A percentile compares a stretch with the other conserved stretches of the same genome.
Conservation (phyloP, 202 grass and related monocot genomes). For the Setaria italica region DNA sequence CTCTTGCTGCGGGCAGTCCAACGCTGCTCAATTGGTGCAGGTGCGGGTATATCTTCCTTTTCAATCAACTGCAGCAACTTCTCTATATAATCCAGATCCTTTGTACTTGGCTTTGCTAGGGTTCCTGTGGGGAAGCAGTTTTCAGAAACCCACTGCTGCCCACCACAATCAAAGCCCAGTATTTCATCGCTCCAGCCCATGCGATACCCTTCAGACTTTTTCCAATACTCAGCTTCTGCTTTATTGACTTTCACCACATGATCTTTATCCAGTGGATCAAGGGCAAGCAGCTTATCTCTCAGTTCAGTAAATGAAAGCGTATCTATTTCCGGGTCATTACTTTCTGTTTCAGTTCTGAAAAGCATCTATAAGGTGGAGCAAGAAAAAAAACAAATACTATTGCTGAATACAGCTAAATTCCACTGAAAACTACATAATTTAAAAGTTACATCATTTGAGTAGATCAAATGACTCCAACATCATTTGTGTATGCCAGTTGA, state of each 20-base stretch:
- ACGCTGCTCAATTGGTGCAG: conserved; percentile 90
- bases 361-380: conserved; percentile 59
- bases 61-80: conserved; percentile 77
- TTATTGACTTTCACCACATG: conserved; percentile 88
- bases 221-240: conserved; percentile 96
- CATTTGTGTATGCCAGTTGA: conserved; percentile 38
- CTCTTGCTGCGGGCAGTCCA: conserved; percentile 83
- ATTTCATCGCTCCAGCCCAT: conserved; percentile 98
- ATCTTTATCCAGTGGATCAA: conserved; percentile 81
- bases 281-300: conserved; percentile 87
- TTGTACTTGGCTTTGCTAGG: conserved; percentile 78
- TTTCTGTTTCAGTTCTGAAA: conserved; percentile 79
- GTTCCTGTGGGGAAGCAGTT: conserved; percentile 86
- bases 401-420: conserved; percentile 33
- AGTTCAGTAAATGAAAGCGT: conserved; percentile 83
- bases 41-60: conserved; percentile 75
- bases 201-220: conserved; percentile 89
- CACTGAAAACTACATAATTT: conserved; percentile 5
- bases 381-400: conserved; percentile 52
- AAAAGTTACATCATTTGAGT: not conserved
- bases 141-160: conserved; percentile 92
- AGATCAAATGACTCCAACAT: conserved; percentile 23
- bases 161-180: conserved; percentile 96
- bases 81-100: conserved; percentile 83
- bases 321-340: conserved; percentile 69